Evolutionary conservation across 768 basidiomycete species (phyloP), one percentile per base, ranked within the genome.

Genomic region (Mrakia frigida): DNA sequence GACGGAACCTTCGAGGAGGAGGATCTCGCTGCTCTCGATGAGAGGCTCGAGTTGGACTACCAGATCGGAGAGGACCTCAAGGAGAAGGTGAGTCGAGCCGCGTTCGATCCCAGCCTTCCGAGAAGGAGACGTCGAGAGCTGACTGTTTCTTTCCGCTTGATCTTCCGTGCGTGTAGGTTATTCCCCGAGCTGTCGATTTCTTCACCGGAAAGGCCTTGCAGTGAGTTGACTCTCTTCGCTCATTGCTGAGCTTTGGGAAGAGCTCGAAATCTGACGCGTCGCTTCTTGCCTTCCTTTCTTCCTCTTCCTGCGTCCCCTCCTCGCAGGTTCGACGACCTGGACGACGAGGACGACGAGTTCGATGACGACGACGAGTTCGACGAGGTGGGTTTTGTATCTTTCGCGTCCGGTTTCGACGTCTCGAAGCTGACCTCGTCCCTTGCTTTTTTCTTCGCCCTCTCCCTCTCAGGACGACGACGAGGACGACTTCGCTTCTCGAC

Each of bases 161-260:
- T 35, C 6, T 35, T 65, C 9, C 13, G 46, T 50, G 46, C 46
- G 16, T 46, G 60, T 37, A 97, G 93, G 88, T 98, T 82, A 93
- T 99, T 77, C 95, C 96, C 73, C 92, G 92, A 78, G 96, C 95
- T 16, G 86, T 99, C 76, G 96, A 98, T 84, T 98, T 91, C 87
- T 99, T 98, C 86, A 97, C 94, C 11, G 95, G 95, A 79, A 94
- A 95, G 85, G 94, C 95, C 18, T 88, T 97, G 68, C 89, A 93
- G 53, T 80, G 81, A 46, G 82, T 82, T 33, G 77, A 79, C 53
- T 56, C 53, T 60, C n/a, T 33, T 6, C 3, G 0, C 61, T 11
- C 25, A 3, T 6, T 37, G 61, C 18, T 33, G 18, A 25, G n/a
- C 23, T 7, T 4, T 25, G 5, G 3, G 18, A 28, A 56, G 56